phyloP scores from a whole-genome alignment of 1,284 basidiomycete species.

The Meira miltonrushii region DNA sequence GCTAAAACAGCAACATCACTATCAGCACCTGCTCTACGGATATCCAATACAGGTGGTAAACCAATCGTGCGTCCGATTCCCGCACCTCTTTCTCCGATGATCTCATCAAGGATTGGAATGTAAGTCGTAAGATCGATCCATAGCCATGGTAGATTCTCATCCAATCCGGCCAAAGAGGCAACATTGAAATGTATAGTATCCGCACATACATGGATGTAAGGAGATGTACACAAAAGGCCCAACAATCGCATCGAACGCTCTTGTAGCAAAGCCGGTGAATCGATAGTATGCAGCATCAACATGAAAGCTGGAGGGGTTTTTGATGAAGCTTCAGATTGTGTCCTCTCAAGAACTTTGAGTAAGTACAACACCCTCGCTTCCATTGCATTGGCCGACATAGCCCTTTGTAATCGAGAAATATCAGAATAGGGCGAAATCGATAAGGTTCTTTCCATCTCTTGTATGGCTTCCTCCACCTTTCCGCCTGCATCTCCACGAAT shows the following conservation, averaged over 20 bases:
- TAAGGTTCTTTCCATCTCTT: slow-evolving; percentile 6
- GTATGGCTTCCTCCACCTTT: slow-evolving; percentile 10
- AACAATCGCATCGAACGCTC: neutral
- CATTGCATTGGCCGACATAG: neutral
- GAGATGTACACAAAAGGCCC: neutral
- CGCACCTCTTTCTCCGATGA: slow-evolving; percentile 5
- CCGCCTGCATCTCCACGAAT: slow-evolving; percentile 6
- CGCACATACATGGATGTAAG: slow-evolving; percentile 5
- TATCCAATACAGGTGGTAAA: slow-evolving; percentile 10
- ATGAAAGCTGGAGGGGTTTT: neutral
- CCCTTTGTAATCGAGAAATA: neutral
- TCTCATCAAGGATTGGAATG: slow-evolving; percentile 11
- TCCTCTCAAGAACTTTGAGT: neutral
- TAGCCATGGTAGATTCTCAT: neutral
- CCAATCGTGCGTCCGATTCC: neutral
- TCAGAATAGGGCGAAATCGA: neutral
- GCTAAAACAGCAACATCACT: neutral
- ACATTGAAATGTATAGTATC: slow-evolving; percentile 9
- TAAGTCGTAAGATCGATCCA: slow-evolving; percentile 15
- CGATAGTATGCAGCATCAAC: slow-evolving; percentile 8
- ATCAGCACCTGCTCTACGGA: neutral
- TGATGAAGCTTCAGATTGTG: neutral
- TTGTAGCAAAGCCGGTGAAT: slow-evolving; percentile 3
- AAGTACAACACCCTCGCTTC: neutral
- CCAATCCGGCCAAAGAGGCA: neutral